These are phyloP conservation scores for Globisporangium mamillatum DNA, from an alignment of 352 stramenopile species.

Conservation along the genomic window DNA sequence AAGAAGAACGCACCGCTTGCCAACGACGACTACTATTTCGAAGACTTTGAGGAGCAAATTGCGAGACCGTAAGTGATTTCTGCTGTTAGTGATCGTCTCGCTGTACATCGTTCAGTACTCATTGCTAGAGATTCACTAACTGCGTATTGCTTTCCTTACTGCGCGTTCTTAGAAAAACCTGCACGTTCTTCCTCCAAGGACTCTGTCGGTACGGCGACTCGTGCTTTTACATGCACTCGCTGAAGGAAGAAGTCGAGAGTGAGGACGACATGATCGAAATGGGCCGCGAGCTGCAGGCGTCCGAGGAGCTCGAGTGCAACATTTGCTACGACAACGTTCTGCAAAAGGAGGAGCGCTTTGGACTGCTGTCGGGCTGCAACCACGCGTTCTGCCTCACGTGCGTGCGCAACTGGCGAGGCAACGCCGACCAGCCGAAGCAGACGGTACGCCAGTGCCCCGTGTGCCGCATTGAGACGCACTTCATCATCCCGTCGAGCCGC, in stretches of 20 bases:
- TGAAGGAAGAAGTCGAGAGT: slow-evolving; percentile 37
- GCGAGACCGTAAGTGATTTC: slow-evolving; percentile 51
- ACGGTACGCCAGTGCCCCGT: slow-evolving; percentile 76
- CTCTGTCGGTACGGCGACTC: slow-evolving; percentile 74
- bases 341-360: slow-evolving; percentile 74
- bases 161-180: slow-evolving; percentile 53
- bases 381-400: slow-evolving; percentile 85
- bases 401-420: slow-evolving; percentile 74
- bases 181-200: slow-evolving; percentile 81
- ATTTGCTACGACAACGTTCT: slow-evolving; percentile 86
- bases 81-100: neutral
- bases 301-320: slow-evolving; percentile 73
- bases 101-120: neutral
- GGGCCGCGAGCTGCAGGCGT: slow-evolving; percentile 62
- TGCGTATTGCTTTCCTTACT: neutral
- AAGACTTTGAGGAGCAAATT: slow-evolving; percentile 34
- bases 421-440: slow-evolving; percentile 65
- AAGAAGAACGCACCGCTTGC: slow-evolving; percentile 31
- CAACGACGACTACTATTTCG: slow-evolving; percentile 23
- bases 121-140: neutral
- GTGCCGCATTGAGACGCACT: slow-evolving; percentile 75
- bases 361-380: slow-evolving; percentile 72
- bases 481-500: slow-evolving; percentile 81
- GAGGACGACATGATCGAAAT: slow-evolving; percentile 51
- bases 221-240: slow-evolving; percentile 80